A percentile compares a stretch with the other conserved stretches of the same genome.
phyloP scores from a whole-genome alignment of 2,329 filamentous ascomycete species.

The Trichoderma polysporum region DNA sequence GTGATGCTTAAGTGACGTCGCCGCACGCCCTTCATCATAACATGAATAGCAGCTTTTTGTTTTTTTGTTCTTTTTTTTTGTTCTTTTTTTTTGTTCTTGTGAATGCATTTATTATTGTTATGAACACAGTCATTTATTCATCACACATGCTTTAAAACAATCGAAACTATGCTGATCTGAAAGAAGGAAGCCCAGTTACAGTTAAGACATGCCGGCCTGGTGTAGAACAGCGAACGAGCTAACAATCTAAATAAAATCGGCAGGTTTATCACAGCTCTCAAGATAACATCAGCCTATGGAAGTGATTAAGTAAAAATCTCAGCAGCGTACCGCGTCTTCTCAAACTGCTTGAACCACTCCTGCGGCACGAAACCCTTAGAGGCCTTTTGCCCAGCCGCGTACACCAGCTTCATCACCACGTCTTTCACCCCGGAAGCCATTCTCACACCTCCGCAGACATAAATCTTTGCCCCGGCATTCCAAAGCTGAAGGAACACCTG shows the following conservation, averaged over 20 bases:
- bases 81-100: not conserved
- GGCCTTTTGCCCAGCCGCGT: not conserved
- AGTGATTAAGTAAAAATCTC: conserved; percentile 11
- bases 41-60: too few relatives aligned
- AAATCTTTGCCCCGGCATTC: conserved; percentile 49
- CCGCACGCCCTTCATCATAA: not conserved
- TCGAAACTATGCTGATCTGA: not conserved
- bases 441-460: conserved; percentile 53
- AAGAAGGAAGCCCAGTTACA: not conserved
- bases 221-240: too few relatives aligned
- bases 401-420: conserved; percentile 8
- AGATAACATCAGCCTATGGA: not conserved
- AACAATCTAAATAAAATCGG: not conserved
- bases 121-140: not conserved
- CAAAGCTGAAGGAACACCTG: conserved; percentile 36
- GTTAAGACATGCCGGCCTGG: too few relatives aligned
- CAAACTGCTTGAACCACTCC: conserved; percentile 18
- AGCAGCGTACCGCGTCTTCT: conserved; percentile 15
- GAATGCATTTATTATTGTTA: not conserved
- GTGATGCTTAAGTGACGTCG: conserved; percentile 9
- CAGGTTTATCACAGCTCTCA: not conserved
- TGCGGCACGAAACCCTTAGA: not conserved
- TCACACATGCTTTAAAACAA: not conserved
- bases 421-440: conserved; percentile 17
- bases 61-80: too few relatives aligned